A percentile compares a stretch with the other conserved stretches of the same genome.
These are phyloP conservation scores for Lablab purpureus DNA, from an alignment of 306 rosid genomes.

Conservation along the genomic window DNA sequence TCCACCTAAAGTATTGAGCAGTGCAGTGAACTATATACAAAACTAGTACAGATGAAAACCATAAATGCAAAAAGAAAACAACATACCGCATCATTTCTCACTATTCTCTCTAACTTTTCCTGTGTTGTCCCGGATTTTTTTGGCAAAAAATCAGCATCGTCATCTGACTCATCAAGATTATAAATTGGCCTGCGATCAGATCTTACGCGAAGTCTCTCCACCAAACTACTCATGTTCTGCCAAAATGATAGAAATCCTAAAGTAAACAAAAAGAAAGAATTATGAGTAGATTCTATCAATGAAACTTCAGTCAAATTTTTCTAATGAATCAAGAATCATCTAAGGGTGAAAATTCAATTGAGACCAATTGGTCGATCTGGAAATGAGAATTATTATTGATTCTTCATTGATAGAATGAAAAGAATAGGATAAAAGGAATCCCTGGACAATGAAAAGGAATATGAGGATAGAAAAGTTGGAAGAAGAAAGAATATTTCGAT, in stretches of 20 bases:
- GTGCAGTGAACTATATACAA: constrained; percentile 26
- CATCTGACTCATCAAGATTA: constrained; percentile 92
- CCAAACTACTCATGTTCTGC: constrained; percentile 96
- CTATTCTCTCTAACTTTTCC: constrained; percentile 80
- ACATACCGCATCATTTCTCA: constrained; percentile 82
- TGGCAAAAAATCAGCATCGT: constrained; percentile 75
- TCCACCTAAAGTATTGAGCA: constrained; percentile 25
- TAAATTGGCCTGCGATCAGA: constrained; percentile 92
- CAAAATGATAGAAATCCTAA: constrained; percentile 32
- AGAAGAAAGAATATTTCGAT: no score
- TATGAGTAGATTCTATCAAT: constrained; percentile 3
- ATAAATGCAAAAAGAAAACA: constrained; percentile 34
- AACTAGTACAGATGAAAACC: constrained; percentile 30
- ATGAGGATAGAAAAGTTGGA: no score
- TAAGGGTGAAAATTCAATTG: not conserved
- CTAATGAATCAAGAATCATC: constrained; percentile 22
- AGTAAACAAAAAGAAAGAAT: constrained; percentile 33
- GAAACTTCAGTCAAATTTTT: not conserved
- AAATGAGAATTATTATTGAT: no score
- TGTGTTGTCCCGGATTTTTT: constrained; percentile 62
- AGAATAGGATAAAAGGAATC: no score
- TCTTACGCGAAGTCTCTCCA: constrained; percentile 97
- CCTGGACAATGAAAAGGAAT: no score
- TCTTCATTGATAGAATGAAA: no score
- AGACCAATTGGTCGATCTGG: no score